Base-by-base conservation (phyloP, 805 yeast species). In the Metschnikowia aberdeeniae region DNA sequence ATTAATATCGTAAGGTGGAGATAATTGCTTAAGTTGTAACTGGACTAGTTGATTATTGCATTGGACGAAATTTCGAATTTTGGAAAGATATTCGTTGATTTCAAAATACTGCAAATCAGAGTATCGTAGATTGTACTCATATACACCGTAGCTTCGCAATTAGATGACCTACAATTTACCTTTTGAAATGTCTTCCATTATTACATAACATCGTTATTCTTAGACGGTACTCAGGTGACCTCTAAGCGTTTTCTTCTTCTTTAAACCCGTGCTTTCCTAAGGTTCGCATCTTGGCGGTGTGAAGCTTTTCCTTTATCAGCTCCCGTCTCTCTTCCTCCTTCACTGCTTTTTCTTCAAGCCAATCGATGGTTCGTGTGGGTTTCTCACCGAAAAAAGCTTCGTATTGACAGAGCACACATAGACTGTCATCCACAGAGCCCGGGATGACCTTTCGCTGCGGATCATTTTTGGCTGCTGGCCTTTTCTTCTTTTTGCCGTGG, bases 361-460 rank as follows among this genome's bases (percentile, higher is more conserved):
- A 73, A 54, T 70, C 73, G 47, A 77, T 73, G 70, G 75, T 69
- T 54, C 76, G 75, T 20, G 60, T 58, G 0, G 82, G 82, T 40
- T 75, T 73, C 36, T 59, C 61, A 1, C 82, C 81, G 56, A 68
- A 77, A 1, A 76, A 69, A 42, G 70, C 66, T 54, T 76, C 78
- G 56, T 76, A 77, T 51, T 77, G 80, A 58, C 82, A 77, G 43
- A 77, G 69, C 49, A 75, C 59, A 54, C 82, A 77, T 11, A 28
- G 40, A 11, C 34, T 37, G n/a, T 37, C 40, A 20, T 37, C 40
- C 28, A 37, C 40, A 9, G 40, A 37, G 7, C 12, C 33, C 14
- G 34, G 9, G n/a, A 37, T 24, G 6, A n/a, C 28, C 9, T 29
- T 17, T n/a, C 34, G 40, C 17, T 37, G 47, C 43, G 41, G 40